Conservation (phyloP, 345 rosid species). For the Moricandia moricandioides region DNA sequence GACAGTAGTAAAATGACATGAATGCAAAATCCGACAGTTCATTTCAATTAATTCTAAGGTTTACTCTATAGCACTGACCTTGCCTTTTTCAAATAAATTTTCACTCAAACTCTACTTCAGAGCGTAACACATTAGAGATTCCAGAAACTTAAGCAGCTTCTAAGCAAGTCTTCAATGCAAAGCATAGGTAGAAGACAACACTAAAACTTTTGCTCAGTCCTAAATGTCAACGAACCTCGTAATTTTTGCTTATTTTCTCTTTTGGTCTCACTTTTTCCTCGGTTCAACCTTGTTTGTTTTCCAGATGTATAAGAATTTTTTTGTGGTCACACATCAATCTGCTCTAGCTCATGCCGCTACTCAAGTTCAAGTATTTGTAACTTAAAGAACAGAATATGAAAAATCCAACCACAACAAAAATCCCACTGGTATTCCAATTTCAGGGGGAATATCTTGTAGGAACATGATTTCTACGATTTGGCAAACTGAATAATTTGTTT, state of each 20-base stretch:
- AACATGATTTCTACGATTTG: too few relatives aligned
- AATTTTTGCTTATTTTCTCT: neutral
- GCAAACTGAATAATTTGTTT: too few relatives aligned
- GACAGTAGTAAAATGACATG: neutral
- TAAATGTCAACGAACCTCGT: neutral
- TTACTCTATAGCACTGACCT: neutral
- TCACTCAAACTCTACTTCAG: neutral
- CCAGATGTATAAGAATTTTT: neutral
- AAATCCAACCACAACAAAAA: neutral
- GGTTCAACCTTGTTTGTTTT: neutral
- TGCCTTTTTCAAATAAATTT: neutral
- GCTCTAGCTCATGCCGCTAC: neutral
- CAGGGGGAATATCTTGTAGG: too few relatives aligned
- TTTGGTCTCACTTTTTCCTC: neutral
- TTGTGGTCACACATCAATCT: neutral
- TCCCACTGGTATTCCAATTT: neutral
- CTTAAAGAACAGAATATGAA: neutral
- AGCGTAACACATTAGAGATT: neutral
- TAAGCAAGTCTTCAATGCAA: neutral
- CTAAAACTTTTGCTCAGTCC: neutral
- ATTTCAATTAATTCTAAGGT: neutral
- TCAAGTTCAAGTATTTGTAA: neutral
- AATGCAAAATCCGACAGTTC: neutral
- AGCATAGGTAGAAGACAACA: neutral
- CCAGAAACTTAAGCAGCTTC: neutral